phyloP scores from a whole-genome alignment of 2,329 filamentous ascomycete species.

The Lecanoromycetidae sp. region DNA sequence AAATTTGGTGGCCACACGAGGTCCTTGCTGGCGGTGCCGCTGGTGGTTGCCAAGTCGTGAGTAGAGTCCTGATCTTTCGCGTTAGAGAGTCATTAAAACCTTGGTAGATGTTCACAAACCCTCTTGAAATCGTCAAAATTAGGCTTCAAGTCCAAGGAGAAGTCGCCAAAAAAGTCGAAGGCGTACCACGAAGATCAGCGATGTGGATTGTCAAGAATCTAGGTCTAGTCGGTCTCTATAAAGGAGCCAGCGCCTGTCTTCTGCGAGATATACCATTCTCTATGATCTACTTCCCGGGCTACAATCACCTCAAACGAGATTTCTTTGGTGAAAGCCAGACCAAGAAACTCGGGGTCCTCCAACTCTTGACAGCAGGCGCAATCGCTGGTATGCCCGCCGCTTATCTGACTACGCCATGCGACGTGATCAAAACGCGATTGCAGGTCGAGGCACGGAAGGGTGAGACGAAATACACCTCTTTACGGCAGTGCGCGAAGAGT shows the following conservation, averaged over 20 bases:
- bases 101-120: conserved; percentile 80
- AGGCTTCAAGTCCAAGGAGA: conserved; percentile 95
- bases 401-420: conserved; percentile 92
- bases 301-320: conserved; percentile 87
- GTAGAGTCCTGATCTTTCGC: conserved; percentile 24
- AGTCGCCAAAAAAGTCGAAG: conserved; percentile 74
- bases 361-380: conserved; percentile 86
- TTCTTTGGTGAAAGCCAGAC: conserved; percentile 79
- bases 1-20: conserved; percentile 61
- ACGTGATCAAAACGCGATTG: conserved; percentile 97
- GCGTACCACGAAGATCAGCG: conserved; percentile 74
- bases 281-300: conserved; percentile 96
- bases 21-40: conserved; percentile 78
- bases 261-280: conserved; percentile 96
- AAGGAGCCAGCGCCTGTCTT: conserved; percentile 87
- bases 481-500: conserved; percentile 73
- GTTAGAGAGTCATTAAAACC: conserved; percentile 13
- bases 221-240: conserved; percentile 88
- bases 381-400: conserved; percentile 86
- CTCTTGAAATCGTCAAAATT: conserved; percentile 98
- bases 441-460: conserved; percentile 97
- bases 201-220: conserved; percentile 97
- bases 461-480: conserved; percentile 72
- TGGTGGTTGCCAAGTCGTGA: conserved; percentile 89
- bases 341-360: conserved; percentile 79